Evolutionary conservation across 352 stramenopile genomes (phyloP).

Genomic region (Phytophthora foliorum): DNA sequence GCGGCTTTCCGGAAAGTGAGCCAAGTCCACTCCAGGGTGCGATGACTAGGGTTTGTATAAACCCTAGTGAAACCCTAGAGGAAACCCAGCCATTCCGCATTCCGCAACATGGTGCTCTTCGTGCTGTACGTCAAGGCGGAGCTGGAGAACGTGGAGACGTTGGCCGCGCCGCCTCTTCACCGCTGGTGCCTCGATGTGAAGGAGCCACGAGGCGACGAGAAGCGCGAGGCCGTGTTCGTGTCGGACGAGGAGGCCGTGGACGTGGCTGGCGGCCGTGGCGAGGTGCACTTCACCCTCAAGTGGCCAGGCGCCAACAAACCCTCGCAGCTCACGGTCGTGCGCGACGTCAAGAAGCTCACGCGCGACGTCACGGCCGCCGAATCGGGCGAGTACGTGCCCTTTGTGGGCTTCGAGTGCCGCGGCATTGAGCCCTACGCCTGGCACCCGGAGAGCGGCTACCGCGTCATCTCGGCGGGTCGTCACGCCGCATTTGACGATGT

Average conservation of each 20-base stretch:
- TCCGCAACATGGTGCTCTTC: conserved; percentile 74
- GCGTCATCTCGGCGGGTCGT: conserved; percentile 63
- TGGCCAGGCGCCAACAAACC: conserved; percentile 87
- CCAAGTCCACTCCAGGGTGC: no score
- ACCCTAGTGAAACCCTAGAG: no score
- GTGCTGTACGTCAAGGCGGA: conserved; percentile 91
- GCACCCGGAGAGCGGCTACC: conserved; percentile 85
- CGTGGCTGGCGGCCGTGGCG: conserved; percentile 75
- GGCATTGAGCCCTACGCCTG: conserved; percentile 85
- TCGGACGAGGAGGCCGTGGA: conserved; percentile 84
- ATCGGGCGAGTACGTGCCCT: conserved; percentile 79
- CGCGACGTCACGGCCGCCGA: conserved; percentile 63
- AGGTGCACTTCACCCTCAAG: conserved; percentile 88
- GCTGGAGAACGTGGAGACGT: conserved; percentile 86
- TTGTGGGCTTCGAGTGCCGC: conserved; percentile 90
- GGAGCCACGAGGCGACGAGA: conserved; percentile 82
- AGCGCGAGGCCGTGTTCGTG: conserved; percentile 79
- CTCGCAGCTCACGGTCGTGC: conserved; percentile 83
- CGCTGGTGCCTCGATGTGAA: conserved; percentile 90
- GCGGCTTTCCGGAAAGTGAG: conserved; percentile 8
- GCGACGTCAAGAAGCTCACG: conserved; percentile 90
- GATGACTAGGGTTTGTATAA: no score
- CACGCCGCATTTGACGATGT: conserved; percentile 83
- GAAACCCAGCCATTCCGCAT: neutral
- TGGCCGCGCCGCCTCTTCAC: conserved; percentile 71